phyloP scores from a whole-genome alignment of 2,329 filamentous ascomycete species.

The Sarocladium strictum region DNA sequence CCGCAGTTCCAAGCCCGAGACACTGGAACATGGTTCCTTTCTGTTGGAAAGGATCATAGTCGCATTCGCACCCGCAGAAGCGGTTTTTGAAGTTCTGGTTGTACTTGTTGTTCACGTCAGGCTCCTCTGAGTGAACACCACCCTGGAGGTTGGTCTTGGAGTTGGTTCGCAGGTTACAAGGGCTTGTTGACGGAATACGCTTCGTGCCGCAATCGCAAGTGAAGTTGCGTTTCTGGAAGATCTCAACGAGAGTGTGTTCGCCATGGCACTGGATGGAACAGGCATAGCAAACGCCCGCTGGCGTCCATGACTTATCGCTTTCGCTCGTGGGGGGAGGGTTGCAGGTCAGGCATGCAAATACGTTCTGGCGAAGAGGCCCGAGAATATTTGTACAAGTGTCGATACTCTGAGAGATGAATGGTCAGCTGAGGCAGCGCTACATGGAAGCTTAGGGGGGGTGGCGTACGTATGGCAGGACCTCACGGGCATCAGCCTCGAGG shows the following conservation, averaged over 20 bases:
- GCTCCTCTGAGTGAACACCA: slow-evolving; percentile 67
- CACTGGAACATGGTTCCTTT: slow-evolving; percentile 99
- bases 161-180: slow-evolving; percentile 72
- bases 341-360: slow-evolving; percentile 93
- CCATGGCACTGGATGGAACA: slow-evolving; percentile 97
- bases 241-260: slow-evolving; percentile 88
- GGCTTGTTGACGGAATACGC: slow-evolving; percentile 61
- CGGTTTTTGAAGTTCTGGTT: slow-evolving; percentile 92
- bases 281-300: slow-evolving; percentile 88
- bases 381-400: slow-evolving; percentile 89
- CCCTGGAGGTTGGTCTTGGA: slow-evolving; percentile 69
- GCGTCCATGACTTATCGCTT: slow-evolving; percentile 38
- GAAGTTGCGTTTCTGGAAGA: slow-evolving; percentile 93
- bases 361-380: slow-evolving; percentile 76
- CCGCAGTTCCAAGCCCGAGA: slow-evolving; percentile 71
- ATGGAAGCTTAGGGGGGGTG: not conserved
- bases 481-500: slow-evolving; percentile 90
- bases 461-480: slow-evolving; percentile 84
- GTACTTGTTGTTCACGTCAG: slow-evolving; percentile 73
- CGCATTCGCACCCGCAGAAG: slow-evolving; percentile 84
- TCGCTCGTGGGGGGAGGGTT: slow-evolving; percentile 67
- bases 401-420: slow-evolving; percentile 61
- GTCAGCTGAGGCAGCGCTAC: not conserved
- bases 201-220: slow-evolving; percentile 94
- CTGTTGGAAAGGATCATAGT: slow-evolving; percentile 83